Base-by-base conservation (phyloP, 148 eudicot genomes). In the Camellia japonica region DNA sequence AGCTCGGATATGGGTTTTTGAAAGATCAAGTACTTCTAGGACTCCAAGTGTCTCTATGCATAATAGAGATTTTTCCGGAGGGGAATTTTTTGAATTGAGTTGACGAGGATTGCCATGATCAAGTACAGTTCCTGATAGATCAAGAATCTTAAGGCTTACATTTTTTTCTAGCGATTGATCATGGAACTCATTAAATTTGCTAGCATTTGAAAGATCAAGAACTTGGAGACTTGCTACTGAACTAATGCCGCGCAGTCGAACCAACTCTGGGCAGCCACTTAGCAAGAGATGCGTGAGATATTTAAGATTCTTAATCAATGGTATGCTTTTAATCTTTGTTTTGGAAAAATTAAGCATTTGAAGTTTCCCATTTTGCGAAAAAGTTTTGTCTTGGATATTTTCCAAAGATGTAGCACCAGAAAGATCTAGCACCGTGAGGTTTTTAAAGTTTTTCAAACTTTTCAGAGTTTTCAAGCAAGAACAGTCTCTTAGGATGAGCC, bases 271-370 rank as follows among this genome's bases (percentile, higher is more conserved):
- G 56, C 85, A 82, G 1, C 68, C 77, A 58, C 73, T 73, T 51
- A 80, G 54, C 51, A 79, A 56, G 4, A 87, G 71, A 82, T 82
- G 85, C 74, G 87, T 82, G 66, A 87, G 89, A 5, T 80, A 30
- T 20, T 10, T 6, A 12, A 73, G 68, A 14, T 56, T 15, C 7
- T 14, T 16, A 43, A 87, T 5, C 56, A 65, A 7, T 10, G 87
- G 89, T 59, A 82, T 38, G 18, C 5, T 60, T 47, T 46, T n/a
- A 15, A 87, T 54, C 71, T 66, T 43, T 16, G 87, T 87, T 7
- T 30, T 15, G 52, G 87, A 87, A 52, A 87, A 61, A 77, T 84
- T 68, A 61, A 87, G 78, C 56, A 52, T 79, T 73, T 76, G 83
- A 84, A 84, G 85, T 11, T 23, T 5, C n/a, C 20, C 4, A 47